Conservation (phyloP, 768 basidiomycete species). For the Boletus insuetus region DNA sequence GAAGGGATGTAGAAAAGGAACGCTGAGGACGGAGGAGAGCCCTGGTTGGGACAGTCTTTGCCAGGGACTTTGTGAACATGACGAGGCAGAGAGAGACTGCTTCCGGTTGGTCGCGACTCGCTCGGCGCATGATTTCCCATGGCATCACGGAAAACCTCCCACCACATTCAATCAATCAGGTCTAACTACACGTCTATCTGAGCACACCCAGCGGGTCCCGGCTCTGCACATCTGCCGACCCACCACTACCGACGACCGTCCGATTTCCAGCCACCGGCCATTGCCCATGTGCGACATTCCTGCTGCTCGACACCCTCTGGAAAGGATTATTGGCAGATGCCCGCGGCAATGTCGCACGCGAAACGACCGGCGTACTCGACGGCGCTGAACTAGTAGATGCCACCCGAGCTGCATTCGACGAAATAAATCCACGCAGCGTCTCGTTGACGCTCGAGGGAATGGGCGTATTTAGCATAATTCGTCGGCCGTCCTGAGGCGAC, state of each 20-base stretch:
- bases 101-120: conserved; percentile 18
- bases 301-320: conserved; percentile 18
- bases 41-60: conserved; percentile 32
- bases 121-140: conserved; percentile 24
- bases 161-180: too few species aligned
- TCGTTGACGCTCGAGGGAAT: conserved; percentile 21
- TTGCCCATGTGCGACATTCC: not conserved
- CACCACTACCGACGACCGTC: conserved; percentile 1
- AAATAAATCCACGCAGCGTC: conserved; percentile 18
- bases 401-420: conserved; percentile 13
- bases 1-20: conserved; percentile 64
- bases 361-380: conserved; percentile 1
- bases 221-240: conserved; percentile 9
- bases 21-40: conserved; percentile 49
- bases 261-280: conserved; percentile 1
- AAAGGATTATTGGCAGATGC: conserved; percentile 31
- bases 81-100: conserved; percentile 11
- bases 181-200: conserved; percentile 14
- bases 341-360: conserved; percentile 18
- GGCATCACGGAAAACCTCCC: not conserved
- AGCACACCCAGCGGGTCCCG: conserved; percentile 32
- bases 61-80: conserved; percentile 69
- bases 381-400: conserved; percentile 14
- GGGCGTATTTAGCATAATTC: conserved; percentile 9
- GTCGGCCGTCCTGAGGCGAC: conserved; percentile 17